phyloP scores from a whole-genome alignment of 768 basidiomycete genomes.

The Mycena olivaceomarginata region DNA sequence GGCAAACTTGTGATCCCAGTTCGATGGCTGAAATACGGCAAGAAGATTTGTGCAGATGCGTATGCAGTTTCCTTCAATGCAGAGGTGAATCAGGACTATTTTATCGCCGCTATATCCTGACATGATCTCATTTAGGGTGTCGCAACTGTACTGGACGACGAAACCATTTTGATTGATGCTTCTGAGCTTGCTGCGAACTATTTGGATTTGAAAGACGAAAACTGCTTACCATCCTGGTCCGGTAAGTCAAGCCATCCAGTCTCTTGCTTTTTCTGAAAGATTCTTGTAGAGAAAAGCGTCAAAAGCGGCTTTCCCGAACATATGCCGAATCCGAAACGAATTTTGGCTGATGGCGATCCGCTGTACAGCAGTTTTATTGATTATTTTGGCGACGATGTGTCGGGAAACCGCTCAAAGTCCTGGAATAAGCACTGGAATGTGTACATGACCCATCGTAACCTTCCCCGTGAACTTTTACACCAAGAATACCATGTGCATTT shows the following conservation, averaged over 20 bases:
- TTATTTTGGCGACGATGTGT: slow-evolving; percentile 64
- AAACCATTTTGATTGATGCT: background rate
- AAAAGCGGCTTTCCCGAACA: slow-evolving; percentile 21
- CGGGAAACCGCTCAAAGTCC: slow-evolving; percentile 51
- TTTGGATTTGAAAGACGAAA: slow-evolving; percentile 2
- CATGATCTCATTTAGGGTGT: background rate
- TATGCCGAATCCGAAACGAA: slow-evolving; percentile 45
- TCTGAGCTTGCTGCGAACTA: background rate
- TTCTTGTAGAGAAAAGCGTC: no score
- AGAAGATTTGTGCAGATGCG: slow-evolving; percentile 1
- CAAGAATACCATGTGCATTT: slow-evolving; percentile 54
- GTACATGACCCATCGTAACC: background rate
- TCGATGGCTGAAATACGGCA: background rate
- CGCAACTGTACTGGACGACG: background rate
- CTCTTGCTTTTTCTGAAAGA: slow-evolving; percentile 31
- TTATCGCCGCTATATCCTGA: background rate
- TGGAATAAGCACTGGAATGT: background rate
- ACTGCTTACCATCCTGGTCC: background rate
- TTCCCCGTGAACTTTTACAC: background rate
- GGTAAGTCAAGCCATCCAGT: background rate
- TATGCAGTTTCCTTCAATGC: background rate
- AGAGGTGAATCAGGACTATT: background rate
- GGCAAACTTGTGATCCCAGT: slow-evolving; percentile 16
- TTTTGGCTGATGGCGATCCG: slow-evolving; percentile 53
- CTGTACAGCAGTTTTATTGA: slow-evolving; percentile 56